phyloP scores from a whole-genome alignment of 495 filamentous ascomycete genomes.

The Hamigera avellanea region DNA sequence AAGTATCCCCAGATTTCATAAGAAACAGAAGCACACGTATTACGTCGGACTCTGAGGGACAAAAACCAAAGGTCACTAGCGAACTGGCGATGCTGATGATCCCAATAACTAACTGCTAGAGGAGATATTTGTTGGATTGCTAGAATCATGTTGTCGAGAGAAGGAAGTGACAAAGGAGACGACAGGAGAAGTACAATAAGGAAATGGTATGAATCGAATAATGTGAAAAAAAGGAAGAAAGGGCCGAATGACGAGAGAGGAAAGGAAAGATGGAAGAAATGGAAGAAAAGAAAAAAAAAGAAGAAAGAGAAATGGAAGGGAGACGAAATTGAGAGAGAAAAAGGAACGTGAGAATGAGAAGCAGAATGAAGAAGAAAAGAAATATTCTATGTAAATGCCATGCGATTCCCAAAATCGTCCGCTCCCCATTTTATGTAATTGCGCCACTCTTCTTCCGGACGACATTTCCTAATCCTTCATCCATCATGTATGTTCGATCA shows the following conservation, averaged over 20 bases:
- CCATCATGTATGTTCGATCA: slow-evolving; percentile 39
- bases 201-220: slow-evolving; percentile 1
- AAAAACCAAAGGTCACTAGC: too few relatives aligned
- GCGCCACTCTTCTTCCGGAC: slow-evolving; percentile 28
- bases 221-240: slow-evolving; percentile 5
- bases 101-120: too few relatives aligned
- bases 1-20: too few relatives aligned
- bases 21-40: too few relatives aligned
- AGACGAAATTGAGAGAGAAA: slow-evolving; percentile 4
- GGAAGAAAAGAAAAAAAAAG: too few relatives aligned
- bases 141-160: too few relatives aligned
- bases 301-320: slow-evolving; percentile 5
- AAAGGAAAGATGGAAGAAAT: slow-evolving; percentile 7
- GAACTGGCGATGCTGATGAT: too few relatives aligned
- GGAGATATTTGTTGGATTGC: too few relatives aligned
- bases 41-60: too few relatives aligned
- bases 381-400: slow-evolving; percentile 37
- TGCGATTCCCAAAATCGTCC: slow-evolving; percentile 34
- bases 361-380: slow-evolving; percentile 3
- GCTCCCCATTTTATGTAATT: slow-evolving; percentile 36
- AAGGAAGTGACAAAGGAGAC: not conserved
- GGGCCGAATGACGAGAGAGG: slow-evolving; percentile 1
- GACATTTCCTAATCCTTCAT: slow-evolving; percentile 30
- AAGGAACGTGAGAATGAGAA: slow-evolving; percentile 1
- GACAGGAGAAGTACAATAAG: not conserved